Conservation (phyloP, 305 asterid genomes). For the Fraxinus platypoda region DNA sequence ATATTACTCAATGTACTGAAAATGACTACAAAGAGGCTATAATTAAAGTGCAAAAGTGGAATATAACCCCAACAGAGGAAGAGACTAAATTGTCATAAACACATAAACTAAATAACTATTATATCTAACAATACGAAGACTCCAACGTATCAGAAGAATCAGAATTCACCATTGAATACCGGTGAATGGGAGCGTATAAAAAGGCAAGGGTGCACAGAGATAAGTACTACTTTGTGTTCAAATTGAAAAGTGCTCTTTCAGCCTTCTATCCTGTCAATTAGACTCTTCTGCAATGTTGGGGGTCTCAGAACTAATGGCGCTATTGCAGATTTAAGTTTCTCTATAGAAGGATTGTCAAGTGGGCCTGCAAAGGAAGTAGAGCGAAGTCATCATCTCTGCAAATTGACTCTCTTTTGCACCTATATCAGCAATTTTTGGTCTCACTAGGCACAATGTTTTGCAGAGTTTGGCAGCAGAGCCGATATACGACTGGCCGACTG, state of each 20-base stretch:
- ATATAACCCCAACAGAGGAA: not conserved
- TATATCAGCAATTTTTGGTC: conserved; percentile 51
- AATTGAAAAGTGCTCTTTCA: conserved; percentile 26
- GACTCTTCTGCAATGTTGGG: conserved; percentile 38
- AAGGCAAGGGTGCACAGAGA: conserved; percentile 63
- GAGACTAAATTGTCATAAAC: not conserved
- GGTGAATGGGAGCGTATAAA: conserved; percentile 11
- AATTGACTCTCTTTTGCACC: conserved; percentile 27
- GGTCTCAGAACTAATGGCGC: conserved; percentile 62
- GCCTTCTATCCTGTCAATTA: conserved; percentile 39
- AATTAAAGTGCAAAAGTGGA: not conserved
- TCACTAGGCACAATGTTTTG: not conserved
- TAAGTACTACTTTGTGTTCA: conserved; percentile 42
- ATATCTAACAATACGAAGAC: not conserved
- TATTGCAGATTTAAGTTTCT: conserved; percentile 43
- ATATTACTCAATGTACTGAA: not conserved
- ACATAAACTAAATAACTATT: not conserved
- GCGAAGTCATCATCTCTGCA: conserved; percentile 40
- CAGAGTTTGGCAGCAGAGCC: not conserved
- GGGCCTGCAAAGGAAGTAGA: too few relatives aligned
- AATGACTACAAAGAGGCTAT: not conserved
- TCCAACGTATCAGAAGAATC: not conserved
- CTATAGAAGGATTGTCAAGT: too few relatives aligned
- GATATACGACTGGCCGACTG: not conserved
- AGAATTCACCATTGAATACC: conserved; percentile 11